phyloP scores from a whole-genome alignment of 148 eudicot genomes.

The Amaranthus hypochondriacus region DNA sequence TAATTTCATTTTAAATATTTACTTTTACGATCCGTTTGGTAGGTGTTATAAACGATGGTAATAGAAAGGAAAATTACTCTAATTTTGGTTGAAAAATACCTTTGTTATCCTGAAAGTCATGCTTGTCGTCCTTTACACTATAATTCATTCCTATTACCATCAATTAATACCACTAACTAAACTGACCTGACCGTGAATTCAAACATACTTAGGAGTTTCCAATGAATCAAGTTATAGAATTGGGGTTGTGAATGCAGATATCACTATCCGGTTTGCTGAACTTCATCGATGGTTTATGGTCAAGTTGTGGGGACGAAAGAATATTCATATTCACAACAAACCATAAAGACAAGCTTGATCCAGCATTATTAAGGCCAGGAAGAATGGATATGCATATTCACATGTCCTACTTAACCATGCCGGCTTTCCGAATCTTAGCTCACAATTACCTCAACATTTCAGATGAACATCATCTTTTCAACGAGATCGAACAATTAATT shows the following conservation, averaged over 20 bases:
- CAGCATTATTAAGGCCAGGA: conserved; percentile 45
- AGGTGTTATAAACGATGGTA: no score
- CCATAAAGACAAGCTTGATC: conserved; percentile 44
- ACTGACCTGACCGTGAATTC: no score
- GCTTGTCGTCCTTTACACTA: neutral
- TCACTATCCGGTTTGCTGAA: conserved; percentile 39
- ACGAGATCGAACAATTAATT: conserved; percentile 37
- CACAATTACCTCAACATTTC: conserved; percentile 36
- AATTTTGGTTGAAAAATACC: no score
- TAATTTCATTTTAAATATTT: no score
- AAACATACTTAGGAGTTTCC: no score
- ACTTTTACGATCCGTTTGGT: no score
- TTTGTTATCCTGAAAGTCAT: neutral
- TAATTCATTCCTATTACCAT: neutral
- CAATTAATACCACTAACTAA: no score
- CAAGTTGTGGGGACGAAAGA: conserved; percentile 45
- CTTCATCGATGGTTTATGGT: conserved; percentile 52
- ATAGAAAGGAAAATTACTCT: no score
- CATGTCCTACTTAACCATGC: conserved; percentile 47
- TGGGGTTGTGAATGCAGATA: conserved; percentile 21
- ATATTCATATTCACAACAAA: conserved; percentile 51
- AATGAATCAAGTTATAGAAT: neutral
- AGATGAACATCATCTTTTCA: conserved; percentile 28
- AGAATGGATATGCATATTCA: conserved; percentile 54
- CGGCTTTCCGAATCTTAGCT: conserved; percentile 40